Base-by-base conservation (phyloP, 805 yeast genomes). In the Novakomyces olei region DNA sequence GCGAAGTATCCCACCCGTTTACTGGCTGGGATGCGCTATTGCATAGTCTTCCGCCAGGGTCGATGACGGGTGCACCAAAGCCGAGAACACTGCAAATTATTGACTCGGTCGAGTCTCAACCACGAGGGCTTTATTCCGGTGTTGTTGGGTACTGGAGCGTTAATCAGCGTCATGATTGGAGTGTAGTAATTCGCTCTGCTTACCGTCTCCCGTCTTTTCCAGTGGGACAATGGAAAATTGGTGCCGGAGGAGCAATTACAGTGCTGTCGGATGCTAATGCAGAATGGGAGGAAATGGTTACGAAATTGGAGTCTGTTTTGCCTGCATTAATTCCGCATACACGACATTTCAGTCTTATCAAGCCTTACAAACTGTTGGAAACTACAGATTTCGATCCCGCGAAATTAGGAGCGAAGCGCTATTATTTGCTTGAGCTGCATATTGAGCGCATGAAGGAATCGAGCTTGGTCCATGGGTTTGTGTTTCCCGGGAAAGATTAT, bases 1-100 rank as follows among this genome's bases (percentile, higher is more conserved):
- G 95, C 0, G 19, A 17, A n/a, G 12, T 30, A 3, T 48, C 56
- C 15, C 50, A 72, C 18, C 40, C 37, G 2, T 70, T 63, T 41
- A 55, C 62, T 8, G 98, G 96, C 0, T 55, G 83, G 16, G 96
- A 88, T 48, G 57, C 85, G 2, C 59, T 88, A 8, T 64, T 69
- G 15, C 68, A 68, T 37, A 69, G 93, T 0, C 56, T 91, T 23
- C 98, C 99, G 2, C 94, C 99, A 0, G 99, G 99, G 0, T 85
- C 96, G 1, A 88, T 88, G 99, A 88, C 99, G 0, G 99, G 99
- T 2, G 99, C 99, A 0, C 99, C 99, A 2, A 88, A 88, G 55
- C 76, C 73, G 43, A 63, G 93, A 37, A 79, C 94, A 0, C 92
- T 88, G 4, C 88, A 85, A 49, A 50, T 91, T 4, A 57, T 88